These are phyloP conservation scores for Trifolium pratense DNA, from an alignment of 306 rosid genomes.

Conservation along the genomic window DNA sequence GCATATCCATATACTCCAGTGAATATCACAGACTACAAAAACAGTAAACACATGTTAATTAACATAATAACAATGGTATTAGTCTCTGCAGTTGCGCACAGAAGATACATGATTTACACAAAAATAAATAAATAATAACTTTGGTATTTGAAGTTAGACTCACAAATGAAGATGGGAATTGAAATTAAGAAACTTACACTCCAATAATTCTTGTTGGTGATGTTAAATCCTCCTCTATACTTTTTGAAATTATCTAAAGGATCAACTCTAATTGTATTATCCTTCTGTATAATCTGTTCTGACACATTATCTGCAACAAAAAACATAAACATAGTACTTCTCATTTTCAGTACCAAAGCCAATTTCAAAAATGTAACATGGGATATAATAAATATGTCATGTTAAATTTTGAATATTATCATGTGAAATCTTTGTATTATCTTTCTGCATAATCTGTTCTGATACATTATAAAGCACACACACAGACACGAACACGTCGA, in stretches of 20 bases:
- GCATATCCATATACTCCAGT: constrained; percentile 79
- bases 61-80: constrained; percentile 10
- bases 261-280: constrained; percentile 67
- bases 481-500: too few relatives aligned
- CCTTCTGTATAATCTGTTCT: constrained; percentile 42
- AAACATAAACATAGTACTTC: constrained; percentile 42
- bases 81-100: too few relatives aligned
- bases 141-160: constrained; percentile 10
- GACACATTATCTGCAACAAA: constrained; percentile 45
- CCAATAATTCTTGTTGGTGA: constrained; percentile 90
- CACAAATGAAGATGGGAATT: constrained; percentile 18
- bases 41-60: constrained; percentile 37
- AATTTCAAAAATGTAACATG: background rate
- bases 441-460: too few relatives aligned
- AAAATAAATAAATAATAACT: background rate
- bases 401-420: constrained; percentile 1
- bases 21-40: constrained; percentile 68
- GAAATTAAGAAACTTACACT: constrained; percentile 57
- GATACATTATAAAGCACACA: too few relatives aligned
- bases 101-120: too few relatives aligned
- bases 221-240: constrained; percentile 77
- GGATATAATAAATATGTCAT: background rate
- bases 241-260: constrained; percentile 63
- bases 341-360: constrained; percentile 18
- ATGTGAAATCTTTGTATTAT: background rate